Evolutionary conservation across 306 rosid species (phyloP), one percentile per base, ranked within the genome.

Genomic region (Sphenostylis stenocarpa): DNA sequence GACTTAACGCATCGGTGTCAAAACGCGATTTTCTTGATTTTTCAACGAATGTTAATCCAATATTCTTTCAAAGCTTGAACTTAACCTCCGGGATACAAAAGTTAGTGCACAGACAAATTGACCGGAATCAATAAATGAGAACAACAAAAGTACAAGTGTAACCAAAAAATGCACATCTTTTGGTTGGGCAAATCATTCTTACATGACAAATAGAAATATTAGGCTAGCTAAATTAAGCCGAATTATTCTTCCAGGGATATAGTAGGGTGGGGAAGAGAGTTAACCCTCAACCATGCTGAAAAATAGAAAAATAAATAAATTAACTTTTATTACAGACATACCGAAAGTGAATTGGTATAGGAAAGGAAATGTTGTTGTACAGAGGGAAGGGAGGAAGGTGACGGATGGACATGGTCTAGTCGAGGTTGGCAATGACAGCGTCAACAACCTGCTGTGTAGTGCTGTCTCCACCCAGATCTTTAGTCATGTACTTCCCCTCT

Each of bases 401-500:
- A 23, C 9, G 23, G 26, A 52, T 39, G 13, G 14, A 15, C 1
- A 2, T 11, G 7, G 7, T 26, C 14, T 60, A 63, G 69, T 36
- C 28, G 65, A 92, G 85, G 36, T 85, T 86, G 64, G 90, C 85
- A 33, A 90, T 77, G 72, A 92, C 97, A 13, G 94, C 96, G 26
- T 90, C 91, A 49, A 86, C 83, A 23, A 90, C 89, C 85, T 90
- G 87, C 45, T 90, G 92, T 1, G 93, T 88, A 16, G 76, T 41
- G 82, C 92, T 87, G 76, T 2, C 66, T 51, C 97, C 97, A 2
- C 96, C 93, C 16, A 92, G 97, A 83, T 92, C 97, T 71, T 88
- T 90, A 1, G 96, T 87, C 16, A 84, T 80, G 79, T 72, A 70
- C 39, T 85, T 87, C 55, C 96, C 87, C 73, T 81, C 96, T 0